Percentiles rank a stretch among this genome's conserved stretches.
These are phyloP conservation scores for Metarhizium humberi DNA, from an alignment of 2,329 filamentous ascomycete species.

Conservation along the genomic window DNA sequence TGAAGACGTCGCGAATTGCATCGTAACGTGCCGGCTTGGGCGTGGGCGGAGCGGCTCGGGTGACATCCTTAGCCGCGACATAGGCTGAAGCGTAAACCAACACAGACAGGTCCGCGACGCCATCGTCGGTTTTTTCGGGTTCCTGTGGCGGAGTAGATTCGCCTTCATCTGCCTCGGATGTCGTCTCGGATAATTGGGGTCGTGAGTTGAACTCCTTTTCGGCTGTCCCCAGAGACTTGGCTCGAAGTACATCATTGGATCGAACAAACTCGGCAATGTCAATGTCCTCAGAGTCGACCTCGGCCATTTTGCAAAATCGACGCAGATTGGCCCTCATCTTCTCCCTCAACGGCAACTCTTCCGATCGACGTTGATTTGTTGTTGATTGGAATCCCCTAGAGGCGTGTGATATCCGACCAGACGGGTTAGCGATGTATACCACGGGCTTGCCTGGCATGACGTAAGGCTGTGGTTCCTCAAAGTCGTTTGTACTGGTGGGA, in stretches of 20 bases:
- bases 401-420: constrained; percentile 37
- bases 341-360: constrained; percentile 22
- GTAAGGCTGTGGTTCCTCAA: constrained; percentile 28
- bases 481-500: constrained; percentile 35
- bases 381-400: constrained; percentile 34
- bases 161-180: constrained; percentile 16
- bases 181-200: constrained; percentile 17
- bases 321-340: constrained; percentile 26
- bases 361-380: constrained; percentile 22
- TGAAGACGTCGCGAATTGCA: constrained; percentile 33
- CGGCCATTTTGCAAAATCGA: constrained; percentile 27
- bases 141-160: constrained; percentile 3
- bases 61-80: constrained; percentile 18
- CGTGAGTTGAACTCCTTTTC: constrained; percentile 21
- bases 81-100: constrained; percentile 23
- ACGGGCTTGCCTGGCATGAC: constrained; percentile 37
- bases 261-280: constrained; percentile 22
- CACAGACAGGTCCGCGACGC: constrained; percentile 20
- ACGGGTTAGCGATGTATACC: constrained; percentile 37
- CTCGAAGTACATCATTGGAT: constrained; percentile 22
- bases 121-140: constrained; percentile 13
- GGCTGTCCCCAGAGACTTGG: constrained; percentile 26
- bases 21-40: constrained; percentile 25
- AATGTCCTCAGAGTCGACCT: constrained; percentile 24
- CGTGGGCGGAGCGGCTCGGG: constrained; percentile 14